Base-by-base conservation (phyloP, 1,139 yeast genomes). In the Sugiyamaella castrensis region DNA sequence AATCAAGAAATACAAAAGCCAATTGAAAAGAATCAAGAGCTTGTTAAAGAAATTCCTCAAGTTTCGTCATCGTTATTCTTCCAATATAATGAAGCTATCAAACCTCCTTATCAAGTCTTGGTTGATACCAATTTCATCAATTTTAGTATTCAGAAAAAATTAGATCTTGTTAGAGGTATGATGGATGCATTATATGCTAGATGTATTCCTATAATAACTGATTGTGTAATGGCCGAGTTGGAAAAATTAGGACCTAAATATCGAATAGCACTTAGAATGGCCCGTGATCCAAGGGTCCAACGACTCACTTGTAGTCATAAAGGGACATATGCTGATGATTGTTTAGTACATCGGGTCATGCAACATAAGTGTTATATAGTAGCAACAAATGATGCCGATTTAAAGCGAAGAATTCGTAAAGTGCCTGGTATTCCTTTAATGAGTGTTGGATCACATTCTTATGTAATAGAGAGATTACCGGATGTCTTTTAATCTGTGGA, bases 261-360 rank as follows among this genome's bases (percentile, higher is more conserved):
- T 68, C 77, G 98, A 65, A 92, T 92, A 57, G 98, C 98, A 0
- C 75, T 92, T 56, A 82, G 85, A 55, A 73, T 92, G 63, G 98
- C 98, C 32, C 84, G 88, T 60, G 98, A 92, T 64, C 97, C 97
- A 40, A 75, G 98, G 61, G 86, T 92, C 42, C 80, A 87, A 64
- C 75, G 98, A 54, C 74, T 92, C 41, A 87, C 83, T 38, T 92
- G 98, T 65, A 76, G 94, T 15, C 98, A 92, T 64, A 85, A 84
- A 59, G 98, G 98, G 15, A 92, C 96, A 0, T 92, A 92, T 74
- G 98, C 98, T 30, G 98, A 92, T 80, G 98, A 92, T 70, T 92
- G 98, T 68, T 70, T 92, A 35, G 98, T 92, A 27, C 84, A 86
- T 65, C 75, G 98, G 58, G 95, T 92, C 6, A 79, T 91, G 69